Conservation (phyloP, 73 alveolate genomes). For the Tetrahymena malaccensis region DNA sequence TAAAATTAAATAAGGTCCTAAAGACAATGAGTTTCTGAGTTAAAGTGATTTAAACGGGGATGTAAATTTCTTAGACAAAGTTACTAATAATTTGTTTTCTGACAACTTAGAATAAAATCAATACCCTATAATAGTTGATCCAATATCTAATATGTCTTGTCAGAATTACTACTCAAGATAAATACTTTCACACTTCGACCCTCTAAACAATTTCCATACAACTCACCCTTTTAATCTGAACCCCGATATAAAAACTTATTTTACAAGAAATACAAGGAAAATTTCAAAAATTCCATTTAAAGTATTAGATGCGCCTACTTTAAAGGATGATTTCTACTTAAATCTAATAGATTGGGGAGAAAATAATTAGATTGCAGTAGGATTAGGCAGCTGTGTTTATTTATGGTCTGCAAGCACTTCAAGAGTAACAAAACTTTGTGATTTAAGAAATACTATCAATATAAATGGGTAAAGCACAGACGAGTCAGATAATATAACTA, state of each 20-base stretch:
- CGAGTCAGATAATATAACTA: conserved; percentile 59
- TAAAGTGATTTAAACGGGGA: not conserved
- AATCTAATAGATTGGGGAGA: conserved; percentile 90
- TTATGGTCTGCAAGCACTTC: conserved; percentile 64
- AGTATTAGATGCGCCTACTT: conserved; percentile 88
- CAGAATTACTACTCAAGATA: not conserved
- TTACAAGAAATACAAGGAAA: conserved; percentile 43
- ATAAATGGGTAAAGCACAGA: not conserved
- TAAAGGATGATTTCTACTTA: conserved; percentile 91
- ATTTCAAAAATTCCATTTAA: conserved; percentile 80
- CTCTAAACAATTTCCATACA: not conserved
- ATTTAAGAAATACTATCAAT: conserved; percentile 21
- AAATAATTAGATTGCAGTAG: conserved; percentile 79
- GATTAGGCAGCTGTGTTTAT: conserved; percentile 65
- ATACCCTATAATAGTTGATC: not conserved
- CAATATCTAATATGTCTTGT: not conserved
- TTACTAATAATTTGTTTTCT: not conserved
- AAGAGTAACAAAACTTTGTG: conserved; percentile 2
- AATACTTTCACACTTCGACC: not conserved
- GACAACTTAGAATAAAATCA: not conserved
- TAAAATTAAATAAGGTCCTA: not conserved
- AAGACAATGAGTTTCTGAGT: not conserved
- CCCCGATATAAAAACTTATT: not conserved
- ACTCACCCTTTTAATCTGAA: not conserved
- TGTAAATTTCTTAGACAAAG: not conserved